Conservation (phyloP, 1,284 basidiomycete genomes). For the Ustilago sp. region DNA sequence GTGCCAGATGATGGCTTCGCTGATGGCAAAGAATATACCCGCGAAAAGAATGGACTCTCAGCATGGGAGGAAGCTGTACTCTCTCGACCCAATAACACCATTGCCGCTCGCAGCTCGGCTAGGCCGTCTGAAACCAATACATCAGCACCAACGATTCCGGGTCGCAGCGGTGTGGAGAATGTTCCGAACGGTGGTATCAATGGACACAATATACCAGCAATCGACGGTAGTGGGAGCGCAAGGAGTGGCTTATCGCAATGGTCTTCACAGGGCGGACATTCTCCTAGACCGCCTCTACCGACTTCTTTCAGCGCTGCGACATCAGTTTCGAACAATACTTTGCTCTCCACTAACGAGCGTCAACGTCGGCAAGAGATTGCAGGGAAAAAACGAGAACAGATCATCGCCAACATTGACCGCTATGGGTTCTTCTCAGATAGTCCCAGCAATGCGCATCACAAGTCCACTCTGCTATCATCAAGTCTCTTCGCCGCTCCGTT, state of each 20-base stretch:
- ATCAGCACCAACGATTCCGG: neutral
- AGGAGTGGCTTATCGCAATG: slow-evolving; percentile 10
- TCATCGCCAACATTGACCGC: slow-evolving; percentile 53
- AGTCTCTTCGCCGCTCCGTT: slow-evolving; percentile 31
- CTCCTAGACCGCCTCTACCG: neutral
- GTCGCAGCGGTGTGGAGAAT: neutral
- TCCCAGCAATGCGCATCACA: slow-evolving; percentile 24
- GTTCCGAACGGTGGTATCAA: neutral
- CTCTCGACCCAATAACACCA: slow-evolving; percentile 23
- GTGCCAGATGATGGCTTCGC: slow-evolving; percentile 61
- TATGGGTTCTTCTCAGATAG: slow-evolving; percentile 53
- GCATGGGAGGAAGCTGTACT: slow-evolving; percentile 51
- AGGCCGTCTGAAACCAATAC: neutral
- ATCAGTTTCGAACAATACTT: slow-evolving; percentile 12
- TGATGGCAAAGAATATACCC: slow-evolving; percentile 65
- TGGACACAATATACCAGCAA: slow-evolving; percentile 7
- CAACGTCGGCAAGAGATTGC: slow-evolving; percentile 35
- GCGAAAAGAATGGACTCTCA: slow-evolving; percentile 50
- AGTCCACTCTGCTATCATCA: slow-evolving; percentile 22
- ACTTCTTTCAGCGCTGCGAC: slow-evolving; percentile 19
- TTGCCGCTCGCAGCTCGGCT: slow-evolving; percentile 2
- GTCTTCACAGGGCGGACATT: neutral
- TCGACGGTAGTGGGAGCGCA: slow-evolving; percentile 14
- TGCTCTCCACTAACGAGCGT: slow-evolving; percentile 43
- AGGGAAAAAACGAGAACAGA: slow-evolving; percentile 45